Percentiles rank a stretch among this genome's conserved stretches.
phyloP scores from a whole-genome alignment of 345 rosid species.

The Theobroma cacao region DNA sequence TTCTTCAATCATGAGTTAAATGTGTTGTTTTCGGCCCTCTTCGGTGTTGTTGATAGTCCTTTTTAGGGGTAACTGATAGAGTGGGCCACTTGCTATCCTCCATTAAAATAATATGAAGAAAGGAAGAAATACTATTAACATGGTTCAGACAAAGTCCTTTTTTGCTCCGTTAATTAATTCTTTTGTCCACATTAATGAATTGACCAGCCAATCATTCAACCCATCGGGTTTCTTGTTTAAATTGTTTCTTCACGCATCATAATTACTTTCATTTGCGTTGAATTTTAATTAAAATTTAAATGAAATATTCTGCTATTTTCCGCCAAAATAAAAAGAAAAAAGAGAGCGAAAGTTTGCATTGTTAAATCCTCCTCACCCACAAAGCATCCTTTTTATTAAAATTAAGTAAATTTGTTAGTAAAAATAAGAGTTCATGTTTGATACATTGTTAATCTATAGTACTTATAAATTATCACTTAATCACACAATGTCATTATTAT shows the following conservation, averaged over 20 bases:
- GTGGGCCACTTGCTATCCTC: conserved; percentile 5
- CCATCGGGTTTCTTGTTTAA: not conserved
- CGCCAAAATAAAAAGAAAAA: no score
- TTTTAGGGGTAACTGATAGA: conserved; percentile 18
- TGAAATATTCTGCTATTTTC: no score
- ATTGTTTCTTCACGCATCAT: not conserved
- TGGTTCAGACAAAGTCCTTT: not conserved
- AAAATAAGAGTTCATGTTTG: no score
- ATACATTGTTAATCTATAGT: no score
- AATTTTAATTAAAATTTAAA: no score
- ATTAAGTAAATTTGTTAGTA: no score
- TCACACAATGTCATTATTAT: no score
- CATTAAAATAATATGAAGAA: not conserved
- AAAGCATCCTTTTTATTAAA: no score
- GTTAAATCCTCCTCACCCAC: no score
- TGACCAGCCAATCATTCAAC: not conserved
- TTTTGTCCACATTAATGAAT: not conserved
- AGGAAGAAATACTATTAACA: not conserved
- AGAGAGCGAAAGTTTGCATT: no score
- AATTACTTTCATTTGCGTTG: not conserved
- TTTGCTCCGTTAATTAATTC: not conserved
- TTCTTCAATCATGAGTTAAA: not conserved
- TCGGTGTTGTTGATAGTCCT: not conserved
- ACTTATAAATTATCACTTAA: no score
- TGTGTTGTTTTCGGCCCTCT: not conserved